Evolutionary conservation across 106 monocot genomes (phyloP).

Genomic region (Allium cepa): DNA sequence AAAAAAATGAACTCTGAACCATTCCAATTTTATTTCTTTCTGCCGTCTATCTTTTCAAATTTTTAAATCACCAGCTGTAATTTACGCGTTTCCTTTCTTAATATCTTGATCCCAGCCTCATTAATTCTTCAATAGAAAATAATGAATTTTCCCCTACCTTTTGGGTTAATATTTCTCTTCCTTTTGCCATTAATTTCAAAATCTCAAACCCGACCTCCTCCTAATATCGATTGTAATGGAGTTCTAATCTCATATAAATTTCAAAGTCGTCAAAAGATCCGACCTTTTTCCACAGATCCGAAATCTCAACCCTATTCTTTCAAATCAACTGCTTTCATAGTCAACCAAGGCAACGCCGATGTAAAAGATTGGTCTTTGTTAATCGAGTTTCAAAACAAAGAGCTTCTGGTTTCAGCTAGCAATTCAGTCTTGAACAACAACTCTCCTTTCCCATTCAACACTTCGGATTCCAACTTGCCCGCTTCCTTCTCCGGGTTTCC

Average conservation of each 20-base stretch:
- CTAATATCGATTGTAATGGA: slow-evolving; percentile 12
- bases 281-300: slow-evolving; percentile 5
- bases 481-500: slow-evolving; percentile 75
- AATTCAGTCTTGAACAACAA: slow-evolving; percentile 53
- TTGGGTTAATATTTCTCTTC: not conserved
- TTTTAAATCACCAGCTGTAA: no score
- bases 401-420: slow-evolving; percentile 57
- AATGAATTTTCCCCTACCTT: no score
- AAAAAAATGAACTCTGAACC: no score
- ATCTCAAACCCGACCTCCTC: not conserved
- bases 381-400: slow-evolving; percentile 34
- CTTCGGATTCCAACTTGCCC: slow-evolving; percentile 24
- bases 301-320: slow-evolving; percentile 13
- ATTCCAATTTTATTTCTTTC: no score
- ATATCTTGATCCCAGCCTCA: no score
- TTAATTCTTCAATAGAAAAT: no score
- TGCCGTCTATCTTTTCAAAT: no score
- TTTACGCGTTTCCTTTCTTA: no score
- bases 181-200: not conserved
- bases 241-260: slow-evolving; percentile 14
- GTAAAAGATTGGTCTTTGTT: slow-evolving; percentile 12
- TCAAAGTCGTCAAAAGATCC: slow-evolving; percentile 9
- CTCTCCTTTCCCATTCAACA: slow-evolving; percentile 49
- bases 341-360: slow-evolving; percentile 16
- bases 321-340: slow-evolving; percentile 14